These are phyloP conservation scores for Eurotiales sp. DNA, from an alignment of 2,329 filamentous ascomycete species.

Conservation along the genomic window DNA sequence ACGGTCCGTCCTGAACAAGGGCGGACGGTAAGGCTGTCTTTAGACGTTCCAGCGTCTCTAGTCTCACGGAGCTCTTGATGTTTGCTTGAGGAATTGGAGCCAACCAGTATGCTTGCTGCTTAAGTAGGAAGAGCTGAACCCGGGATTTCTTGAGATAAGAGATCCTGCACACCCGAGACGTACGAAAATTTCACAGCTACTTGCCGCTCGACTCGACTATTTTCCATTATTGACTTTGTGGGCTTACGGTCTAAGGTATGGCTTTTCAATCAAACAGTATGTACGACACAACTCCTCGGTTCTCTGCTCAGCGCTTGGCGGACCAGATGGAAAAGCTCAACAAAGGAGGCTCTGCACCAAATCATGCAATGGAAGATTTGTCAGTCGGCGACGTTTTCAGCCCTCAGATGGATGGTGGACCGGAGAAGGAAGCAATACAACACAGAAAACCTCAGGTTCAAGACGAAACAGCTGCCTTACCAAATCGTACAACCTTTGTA, in stretches of 20 bases:
- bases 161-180: neutral
- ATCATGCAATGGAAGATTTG: constrained; percentile 29
- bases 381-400: constrained; percentile 39
- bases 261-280: constrained; percentile 6
- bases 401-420: constrained; percentile 31
- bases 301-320: constrained; percentile 14
- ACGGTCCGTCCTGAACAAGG: constrained; percentile 51
- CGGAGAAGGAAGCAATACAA: constrained; percentile 22
- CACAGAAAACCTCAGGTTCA: neutral
- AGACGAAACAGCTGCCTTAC: neutral
- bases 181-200: neutral
- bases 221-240: too few relatives aligned
- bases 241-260: neutral
- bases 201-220: neutral
- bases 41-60: neutral
- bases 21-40: constrained; percentile 44
- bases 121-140: neutral
- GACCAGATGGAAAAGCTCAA: constrained; percentile 14
- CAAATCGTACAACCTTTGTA: neutral
- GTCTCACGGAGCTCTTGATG: neutral
- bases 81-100: neutral
- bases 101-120: constrained; percentile 8
- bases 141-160: neutral
- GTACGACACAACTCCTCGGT: constrained; percentile 9
- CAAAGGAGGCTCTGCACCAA: constrained; percentile 20